A percentile compares a stretch with the other conserved stretches of the same genome.
phyloP scores from a whole-genome alignment of 257 asterid genomes.

The Ilex aquifolium region DNA sequence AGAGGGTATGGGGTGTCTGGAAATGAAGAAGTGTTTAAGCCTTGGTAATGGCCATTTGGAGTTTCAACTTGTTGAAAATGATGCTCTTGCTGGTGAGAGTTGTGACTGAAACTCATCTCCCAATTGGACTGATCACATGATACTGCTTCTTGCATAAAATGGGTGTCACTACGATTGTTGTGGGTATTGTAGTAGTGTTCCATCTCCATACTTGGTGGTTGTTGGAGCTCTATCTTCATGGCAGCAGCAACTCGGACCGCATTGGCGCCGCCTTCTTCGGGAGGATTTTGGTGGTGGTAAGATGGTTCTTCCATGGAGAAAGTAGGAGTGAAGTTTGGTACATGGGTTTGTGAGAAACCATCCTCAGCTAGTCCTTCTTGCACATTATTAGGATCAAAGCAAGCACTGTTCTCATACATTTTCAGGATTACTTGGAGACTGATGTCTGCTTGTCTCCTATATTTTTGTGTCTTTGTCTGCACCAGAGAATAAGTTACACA shows the following conservation, averaged over 20 bases:
- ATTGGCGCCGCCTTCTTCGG: neutral
- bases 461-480: neutral
- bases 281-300: neutral
- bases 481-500: no score
- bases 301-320: constrained; percentile 35
- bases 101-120: constrained; percentile 32
- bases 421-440: neutral
- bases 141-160: constrained; percentile 27
- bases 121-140: constrained; percentile 28
- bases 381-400: constrained; percentile 41
- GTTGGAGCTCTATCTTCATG: constrained; percentile 62
- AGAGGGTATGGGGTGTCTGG: constrained; percentile 27
- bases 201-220: constrained; percentile 34
- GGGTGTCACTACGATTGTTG: constrained; percentile 2
- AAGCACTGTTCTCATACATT: constrained; percentile 49
- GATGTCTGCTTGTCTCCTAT: neutral
- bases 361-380: constrained; percentile 40
- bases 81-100: constrained; percentile 14
- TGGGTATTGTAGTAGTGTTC: constrained; percentile 34
- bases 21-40: constrained; percentile 17
- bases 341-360: constrained; percentile 39
- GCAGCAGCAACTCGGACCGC: constrained; percentile 25
- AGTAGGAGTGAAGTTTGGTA: constrained; percentile 21
- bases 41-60: constrained; percentile 26
- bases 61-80: neutral